These are phyloP conservation scores for Calocybe cyanea DNA, from an alignment of 768 basidiomycete species.

Conservation along the genomic window DNA sequence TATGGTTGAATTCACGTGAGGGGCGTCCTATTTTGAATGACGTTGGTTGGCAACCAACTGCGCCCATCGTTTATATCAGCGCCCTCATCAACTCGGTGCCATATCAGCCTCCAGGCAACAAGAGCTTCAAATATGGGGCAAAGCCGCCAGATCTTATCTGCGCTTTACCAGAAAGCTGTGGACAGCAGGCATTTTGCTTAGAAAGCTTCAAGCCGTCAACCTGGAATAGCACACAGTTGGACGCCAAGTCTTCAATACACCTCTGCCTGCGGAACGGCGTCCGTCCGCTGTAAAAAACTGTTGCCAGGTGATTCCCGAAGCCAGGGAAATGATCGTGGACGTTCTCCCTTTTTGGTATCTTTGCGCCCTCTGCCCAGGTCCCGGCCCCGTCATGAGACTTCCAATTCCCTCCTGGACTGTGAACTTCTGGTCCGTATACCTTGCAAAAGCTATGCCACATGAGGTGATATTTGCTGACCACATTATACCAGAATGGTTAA, in stretches of 20 bases:
- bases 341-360: background rate
- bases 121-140: too few species aligned
- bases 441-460: too few species aligned
- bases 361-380: conserved; percentile 6
- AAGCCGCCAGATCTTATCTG: too few species aligned
- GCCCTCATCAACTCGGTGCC: too few species aligned
- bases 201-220: background rate
- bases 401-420: background rate
- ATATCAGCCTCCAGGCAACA: too few species aligned
- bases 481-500: background rate
- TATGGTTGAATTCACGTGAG: too few species aligned
- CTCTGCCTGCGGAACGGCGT: background rate
- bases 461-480: too few species aligned
- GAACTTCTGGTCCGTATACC: background rate
- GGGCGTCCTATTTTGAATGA: too few species aligned
- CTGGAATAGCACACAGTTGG: background rate
- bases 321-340: conserved; percentile 1
- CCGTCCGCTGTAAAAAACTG: background rate
- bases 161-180: too few species aligned
- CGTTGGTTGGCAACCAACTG: too few species aligned
- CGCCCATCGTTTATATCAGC: too few species aligned
- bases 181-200: too few species aligned
- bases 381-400: background rate
- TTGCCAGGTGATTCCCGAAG: conserved; percentile 4
- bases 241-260: background rate